phyloP scores from a whole-genome alignment of 306 rosid genomes.

The Cercis canadensis region DNA sequence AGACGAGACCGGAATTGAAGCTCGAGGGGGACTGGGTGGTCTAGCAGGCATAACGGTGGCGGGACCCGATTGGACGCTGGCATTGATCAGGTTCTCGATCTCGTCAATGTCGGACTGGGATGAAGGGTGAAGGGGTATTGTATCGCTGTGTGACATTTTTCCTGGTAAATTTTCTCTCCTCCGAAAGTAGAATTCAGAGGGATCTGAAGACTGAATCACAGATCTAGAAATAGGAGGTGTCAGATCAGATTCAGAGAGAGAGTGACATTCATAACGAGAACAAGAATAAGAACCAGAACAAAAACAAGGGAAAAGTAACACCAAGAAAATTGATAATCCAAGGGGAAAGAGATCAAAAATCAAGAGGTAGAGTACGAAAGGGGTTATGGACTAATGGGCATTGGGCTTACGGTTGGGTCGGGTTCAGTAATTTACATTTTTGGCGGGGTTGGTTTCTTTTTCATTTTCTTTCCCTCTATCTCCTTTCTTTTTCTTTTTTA shows the following conservation, averaged over 20 bases:
- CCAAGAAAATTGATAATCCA: no score
- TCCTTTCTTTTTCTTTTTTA: no score
- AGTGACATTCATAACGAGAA: neutral
- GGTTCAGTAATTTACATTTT: no score
- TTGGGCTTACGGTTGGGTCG: no score
- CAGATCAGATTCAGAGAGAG: neutral
- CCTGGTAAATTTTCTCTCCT: slow-evolving; percentile 9
- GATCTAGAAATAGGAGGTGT: neutral
- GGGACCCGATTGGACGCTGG: slow-evolving; percentile 64
- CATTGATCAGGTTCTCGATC: slow-evolving; percentile 94
- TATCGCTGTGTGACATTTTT: slow-evolving; percentile 89
- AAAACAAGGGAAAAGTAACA: no score
- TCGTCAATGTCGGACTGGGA: slow-evolving; percentile 98
- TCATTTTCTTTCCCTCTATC: no score
- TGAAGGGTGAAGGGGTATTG: slow-evolving; percentile 86
- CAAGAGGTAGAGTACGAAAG: no score
- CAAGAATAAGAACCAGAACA: neutral
- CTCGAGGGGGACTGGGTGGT: slow-evolving; percentile 82
- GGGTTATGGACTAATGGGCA: neutral
- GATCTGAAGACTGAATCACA: neutral
- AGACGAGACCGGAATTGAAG: slow-evolving; percentile 85
- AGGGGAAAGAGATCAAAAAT: no score
- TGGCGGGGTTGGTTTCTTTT: no score
- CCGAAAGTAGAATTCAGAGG: slow-evolving; percentile 27
- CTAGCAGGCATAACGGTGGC: slow-evolving; percentile 74